Percentiles rank a stretch among this genome's conserved stretches.
phyloP scores from a whole-genome alignment of 129 eudicot genomes.

The Kitagawia praeruptora region DNA sequence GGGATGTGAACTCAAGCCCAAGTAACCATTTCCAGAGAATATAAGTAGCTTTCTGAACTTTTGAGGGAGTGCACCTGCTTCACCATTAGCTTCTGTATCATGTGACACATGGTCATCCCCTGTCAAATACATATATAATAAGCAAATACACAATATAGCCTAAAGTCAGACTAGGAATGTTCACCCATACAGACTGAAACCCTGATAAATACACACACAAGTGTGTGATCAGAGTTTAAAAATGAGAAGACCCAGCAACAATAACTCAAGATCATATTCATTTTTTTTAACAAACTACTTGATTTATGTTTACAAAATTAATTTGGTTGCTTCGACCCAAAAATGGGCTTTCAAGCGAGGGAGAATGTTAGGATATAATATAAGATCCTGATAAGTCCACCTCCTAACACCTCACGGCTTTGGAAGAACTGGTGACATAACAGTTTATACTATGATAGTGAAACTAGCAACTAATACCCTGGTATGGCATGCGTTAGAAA shows the following conservation, averaged over 20 bases:
- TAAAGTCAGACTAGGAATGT: neutral
- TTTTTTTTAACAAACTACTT: neutral
- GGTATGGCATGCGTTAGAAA: neutral
- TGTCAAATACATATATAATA: constrained; percentile 8
- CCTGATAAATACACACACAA: neutral
- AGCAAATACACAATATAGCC: neutral
- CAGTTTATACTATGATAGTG: neutral
- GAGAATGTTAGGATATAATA: too few species aligned
- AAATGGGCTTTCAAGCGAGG: too few species aligned
- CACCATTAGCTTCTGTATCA: constrained; percentile 18
- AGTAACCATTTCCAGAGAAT: constrained; percentile 93
- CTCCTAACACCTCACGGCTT: too few species aligned
- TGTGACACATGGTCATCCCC: constrained; percentile 44
- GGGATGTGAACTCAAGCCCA: constrained; percentile 94
- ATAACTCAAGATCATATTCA: neutral
- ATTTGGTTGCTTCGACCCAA: neutral
- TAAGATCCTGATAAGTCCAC: too few species aligned
- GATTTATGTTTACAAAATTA: too few species aligned
- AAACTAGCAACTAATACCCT: neutral
- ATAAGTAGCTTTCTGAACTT: constrained; percentile 51
- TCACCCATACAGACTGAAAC: neutral
- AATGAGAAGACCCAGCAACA: neutral
- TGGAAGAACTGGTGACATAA: too few species aligned
- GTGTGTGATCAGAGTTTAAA: neutral
- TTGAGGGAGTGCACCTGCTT: constrained; percentile 19